Evolutionary conservation across 2,329 filamentous ascomycete species (phyloP).

Genomic region (Rutstroemia sp.): DNA sequence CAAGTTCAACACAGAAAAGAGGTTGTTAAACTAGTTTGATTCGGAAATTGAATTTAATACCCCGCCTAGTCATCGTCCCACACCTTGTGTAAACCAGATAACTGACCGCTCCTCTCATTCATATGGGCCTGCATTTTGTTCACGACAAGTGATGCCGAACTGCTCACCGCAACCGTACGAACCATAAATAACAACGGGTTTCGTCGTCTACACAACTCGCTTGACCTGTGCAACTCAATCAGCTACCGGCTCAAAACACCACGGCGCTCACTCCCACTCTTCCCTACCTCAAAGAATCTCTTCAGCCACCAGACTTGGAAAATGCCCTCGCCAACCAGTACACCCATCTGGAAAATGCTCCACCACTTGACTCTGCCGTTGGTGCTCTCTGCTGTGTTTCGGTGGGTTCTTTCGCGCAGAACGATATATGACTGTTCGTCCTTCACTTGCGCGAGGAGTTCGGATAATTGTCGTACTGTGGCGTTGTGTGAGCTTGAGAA

Average conservation of each 20-base stretch:
- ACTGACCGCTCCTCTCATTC: too few relatives aligned
- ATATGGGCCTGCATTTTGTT: too few relatives aligned
- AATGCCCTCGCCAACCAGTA: conserved; percentile 83
- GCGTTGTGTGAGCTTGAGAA: conserved; percentile 1
- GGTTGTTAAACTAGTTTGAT: too few relatives aligned
- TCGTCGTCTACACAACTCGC: conserved; percentile 47
- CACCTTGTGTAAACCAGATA: neutral
- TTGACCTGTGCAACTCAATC: conserved; percentile 42
- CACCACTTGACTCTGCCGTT: conserved; percentile 98
- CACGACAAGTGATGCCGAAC: conserved; percentile 2
- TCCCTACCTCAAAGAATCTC: conserved; percentile 81
- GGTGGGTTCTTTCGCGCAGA: conserved; percentile 87
- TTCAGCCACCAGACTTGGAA: conserved; percentile 99
- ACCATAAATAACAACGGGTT: conserved; percentile 7
- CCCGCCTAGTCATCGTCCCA: neutral
- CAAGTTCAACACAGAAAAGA: too few relatives aligned
- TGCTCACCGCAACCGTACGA: conserved; percentile 21
- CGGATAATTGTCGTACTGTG: conserved; percentile 72
- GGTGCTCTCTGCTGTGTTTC: conserved; percentile 98
- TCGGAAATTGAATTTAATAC: too few relatives aligned
- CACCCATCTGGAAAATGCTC: conserved; percentile 91
- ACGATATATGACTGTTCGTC: conserved; percentile 98
- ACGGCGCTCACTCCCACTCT: conserved; percentile 27
- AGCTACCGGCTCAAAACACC: conserved; percentile 25
- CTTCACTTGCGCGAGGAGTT: conserved; percentile 85